Percentiles rank a stretch among this genome's conserved stretches.
phyloP scores from a whole-genome alignment of 2,329 filamentous ascomycete species.

The Cadophora malorum region DNA sequence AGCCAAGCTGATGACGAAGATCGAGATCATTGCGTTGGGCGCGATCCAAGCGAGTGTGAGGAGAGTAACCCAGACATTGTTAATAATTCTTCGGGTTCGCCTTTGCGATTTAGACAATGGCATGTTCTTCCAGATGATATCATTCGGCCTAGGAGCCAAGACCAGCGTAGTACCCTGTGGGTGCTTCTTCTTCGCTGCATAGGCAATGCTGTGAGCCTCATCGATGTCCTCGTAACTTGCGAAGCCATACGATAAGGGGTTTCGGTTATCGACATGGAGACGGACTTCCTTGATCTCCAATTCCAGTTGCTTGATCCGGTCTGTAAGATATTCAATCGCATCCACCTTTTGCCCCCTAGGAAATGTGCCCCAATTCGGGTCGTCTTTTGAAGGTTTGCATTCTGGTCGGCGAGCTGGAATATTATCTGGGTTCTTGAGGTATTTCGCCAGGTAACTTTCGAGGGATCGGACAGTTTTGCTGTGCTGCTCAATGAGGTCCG shows the following conservation, averaged over 20 bases:
- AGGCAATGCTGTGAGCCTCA: constrained; percentile 88
- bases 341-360: constrained; percentile 80
- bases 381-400: constrained; percentile 81
- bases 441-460: constrained; percentile 84
- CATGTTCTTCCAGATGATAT: constrained; percentile 97
- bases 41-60: constrained; percentile 87
- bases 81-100: constrained; percentile 75
- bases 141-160: constrained; percentile 84
- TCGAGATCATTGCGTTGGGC: constrained; percentile 91
- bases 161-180: constrained; percentile 78
- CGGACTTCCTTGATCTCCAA: constrained; percentile 84
- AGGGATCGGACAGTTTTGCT: constrained; percentile 80
- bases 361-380: constrained; percentile 69
- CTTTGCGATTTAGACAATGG: constrained; percentile 71
- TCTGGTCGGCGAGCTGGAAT: constrained; percentile 78
- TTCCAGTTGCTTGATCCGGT: constrained; percentile 83
- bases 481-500: constrained; percentile 84
- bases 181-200: constrained; percentile 78
- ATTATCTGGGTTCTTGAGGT: constrained; percentile 84
- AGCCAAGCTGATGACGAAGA: constrained; percentile 86
- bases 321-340: constrained; percentile 90
- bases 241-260: constrained; percentile 91
- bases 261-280: constrained; percentile 81
- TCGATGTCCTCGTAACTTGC: constrained; percentile 89
- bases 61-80: constrained; percentile 81